These are phyloP conservation scores for Begonia masoniana DNA, from an alignment of 306 rosid genomes.

Conservation along the genomic window DNA sequence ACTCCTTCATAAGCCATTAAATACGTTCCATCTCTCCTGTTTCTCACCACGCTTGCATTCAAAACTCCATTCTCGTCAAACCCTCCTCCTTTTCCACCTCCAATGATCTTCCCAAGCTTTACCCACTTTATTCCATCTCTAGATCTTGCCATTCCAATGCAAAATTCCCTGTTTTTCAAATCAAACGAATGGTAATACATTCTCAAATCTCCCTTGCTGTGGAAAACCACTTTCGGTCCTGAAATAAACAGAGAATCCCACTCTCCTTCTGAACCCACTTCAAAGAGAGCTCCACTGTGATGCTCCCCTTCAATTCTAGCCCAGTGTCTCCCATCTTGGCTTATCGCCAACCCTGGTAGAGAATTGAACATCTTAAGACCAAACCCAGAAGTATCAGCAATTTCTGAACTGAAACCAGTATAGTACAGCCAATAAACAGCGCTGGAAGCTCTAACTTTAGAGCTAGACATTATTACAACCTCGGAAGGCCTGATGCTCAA, in stretches of 20 bases:
- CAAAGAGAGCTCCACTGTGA: conserved; percentile 70
- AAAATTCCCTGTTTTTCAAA: conserved; percentile 28
- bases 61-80: conserved; percentile 55
- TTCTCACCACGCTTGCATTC: conserved; percentile 40
- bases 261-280: conserved; percentile 49
- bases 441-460: conserved; percentile 40
- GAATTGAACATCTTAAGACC: conserved; percentile 30
- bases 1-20: conserved; percentile 77
- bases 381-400: conserved; percentile 15
- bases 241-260: conserved; percentile 62
- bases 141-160: conserved; percentile 67
- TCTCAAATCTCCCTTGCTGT: conserved; percentile 55
- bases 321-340: conserved; percentile 85
- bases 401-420: conserved; percentile 38
- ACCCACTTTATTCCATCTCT: conserved; percentile 79
- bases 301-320: conserved; percentile 86
- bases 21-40: conserved; percentile 39
- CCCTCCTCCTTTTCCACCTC: conserved; percentile 37
- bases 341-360: conserved; percentile 65
- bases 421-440: conserved; percentile 75
- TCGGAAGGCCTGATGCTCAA: conserved; percentile 54
- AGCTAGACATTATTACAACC: conserved; percentile 64
- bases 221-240: conserved; percentile 55
- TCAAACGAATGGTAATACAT: conserved; percentile 82
- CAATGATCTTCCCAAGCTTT: conserved; percentile 51